These are phyloP conservation scores for Coprinopsis cinerea DNA, from an alignment of 768 basidiomycete species.

Conservation along the genomic window DNA sequence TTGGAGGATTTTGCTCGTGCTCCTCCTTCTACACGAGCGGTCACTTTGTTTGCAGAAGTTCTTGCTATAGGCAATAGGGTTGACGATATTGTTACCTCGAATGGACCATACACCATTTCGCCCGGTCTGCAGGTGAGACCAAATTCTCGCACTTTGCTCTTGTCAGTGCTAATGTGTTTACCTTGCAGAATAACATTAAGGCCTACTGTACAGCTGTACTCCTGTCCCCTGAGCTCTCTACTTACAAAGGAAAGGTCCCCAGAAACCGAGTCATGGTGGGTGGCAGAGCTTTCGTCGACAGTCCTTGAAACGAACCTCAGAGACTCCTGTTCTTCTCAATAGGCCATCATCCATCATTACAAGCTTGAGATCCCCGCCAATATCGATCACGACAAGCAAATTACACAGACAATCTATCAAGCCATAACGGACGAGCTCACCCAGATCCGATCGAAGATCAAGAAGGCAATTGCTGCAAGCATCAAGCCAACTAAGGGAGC, in stretches of 20 bases:
- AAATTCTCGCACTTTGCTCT: background rate
- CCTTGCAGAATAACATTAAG: conserved; percentile 18
- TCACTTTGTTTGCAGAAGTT: no score
- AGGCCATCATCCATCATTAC: conserved; percentile 16
- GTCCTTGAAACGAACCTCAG: no score
- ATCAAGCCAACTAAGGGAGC: no score
- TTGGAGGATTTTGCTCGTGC: no score
- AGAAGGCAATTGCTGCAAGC: no score
- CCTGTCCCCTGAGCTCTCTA: conserved; percentile 18
- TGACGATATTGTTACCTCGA: no score
- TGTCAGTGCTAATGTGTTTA: background rate
- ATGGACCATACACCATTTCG: background rate
- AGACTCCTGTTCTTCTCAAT: no score
- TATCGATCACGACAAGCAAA: conserved; percentile 17
- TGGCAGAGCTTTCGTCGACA: no score
- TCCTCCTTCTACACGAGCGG: no score
- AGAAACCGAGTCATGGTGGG: conserved; percentile 18
- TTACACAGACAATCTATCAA: conserved; percentile 12
- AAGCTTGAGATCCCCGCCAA: conserved; percentile 16
- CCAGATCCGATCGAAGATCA: conserved; percentile 16
- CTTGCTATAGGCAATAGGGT: no score
- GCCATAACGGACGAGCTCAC: conserved; percentile 17
- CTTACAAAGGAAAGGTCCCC: conserved; percentile 18
- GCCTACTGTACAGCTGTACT: conserved; percentile 16
- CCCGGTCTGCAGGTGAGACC: background rate